These are phyloP conservation scores for Xylaria arbuscula DNA, from an alignment of 2,329 filamentous ascomycete genomes.

Conservation along the genomic window DNA sequence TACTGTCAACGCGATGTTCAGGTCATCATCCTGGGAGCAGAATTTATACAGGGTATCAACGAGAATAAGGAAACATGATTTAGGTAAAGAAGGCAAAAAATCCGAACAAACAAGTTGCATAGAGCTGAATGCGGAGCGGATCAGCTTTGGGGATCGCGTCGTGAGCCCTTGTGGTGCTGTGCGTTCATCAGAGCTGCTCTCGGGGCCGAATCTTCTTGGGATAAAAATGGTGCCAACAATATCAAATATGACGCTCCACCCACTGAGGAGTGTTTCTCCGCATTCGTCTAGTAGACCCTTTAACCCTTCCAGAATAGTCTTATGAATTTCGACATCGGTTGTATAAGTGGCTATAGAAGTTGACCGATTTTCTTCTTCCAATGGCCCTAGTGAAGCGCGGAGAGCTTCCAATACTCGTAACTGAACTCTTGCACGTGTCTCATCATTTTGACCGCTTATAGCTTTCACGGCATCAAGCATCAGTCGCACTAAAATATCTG, in stretches of 20 bases:
- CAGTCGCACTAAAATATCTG: constrained; percentile 71
- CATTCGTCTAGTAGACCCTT: constrained; percentile 87
- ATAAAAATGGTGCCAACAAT: constrained; percentile 86
- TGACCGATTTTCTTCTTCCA: constrained; percentile 66
- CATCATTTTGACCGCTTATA: constrained; percentile 63
- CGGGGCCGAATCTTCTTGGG: constrained; percentile 48
- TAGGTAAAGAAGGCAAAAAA: constrained; percentile 80
- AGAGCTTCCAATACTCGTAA: constrained; percentile 76
- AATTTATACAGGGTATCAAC: constrained; percentile 92
- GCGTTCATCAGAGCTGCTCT: constrained; percentile 49
- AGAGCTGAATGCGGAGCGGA: constrained; percentile 88
- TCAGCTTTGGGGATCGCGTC: constrained; percentile 76
- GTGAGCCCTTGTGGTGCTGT: constrained; percentile 54
- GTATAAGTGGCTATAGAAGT: constrained; percentile 68
- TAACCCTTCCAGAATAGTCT: constrained; percentile 80
- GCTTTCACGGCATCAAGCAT: constrained; percentile 68
- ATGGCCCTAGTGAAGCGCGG: constrained; percentile 67
- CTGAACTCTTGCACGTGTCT: constrained; percentile 71
- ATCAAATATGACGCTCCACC: constrained; percentile 87
- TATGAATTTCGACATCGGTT: constrained; percentile 82
- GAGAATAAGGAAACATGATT: constrained; percentile 78
- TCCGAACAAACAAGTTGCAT: constrained; percentile 94
- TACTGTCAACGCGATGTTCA: constrained; percentile 94
- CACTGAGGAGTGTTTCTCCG: constrained; percentile 82
- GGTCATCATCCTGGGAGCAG: constrained; percentile 86